These are phyloP conservation scores for Sideroxylon spinosum DNA, from an alignment of 179 eudicot genomes.

Conservation along the genomic window DNA sequence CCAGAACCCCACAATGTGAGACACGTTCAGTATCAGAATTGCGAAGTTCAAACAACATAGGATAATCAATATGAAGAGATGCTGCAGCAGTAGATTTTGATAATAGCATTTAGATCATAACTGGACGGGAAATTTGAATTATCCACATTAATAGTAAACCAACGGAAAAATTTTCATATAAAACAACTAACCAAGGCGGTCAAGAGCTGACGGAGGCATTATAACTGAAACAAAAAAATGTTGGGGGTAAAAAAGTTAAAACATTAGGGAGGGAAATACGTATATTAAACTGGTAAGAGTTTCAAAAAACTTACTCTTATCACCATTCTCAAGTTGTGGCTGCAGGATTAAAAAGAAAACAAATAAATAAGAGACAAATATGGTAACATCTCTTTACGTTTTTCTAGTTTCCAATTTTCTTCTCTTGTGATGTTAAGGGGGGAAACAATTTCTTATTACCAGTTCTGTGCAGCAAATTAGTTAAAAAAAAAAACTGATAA, in stretches of 20 bases:
- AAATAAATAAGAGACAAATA: slow-evolving; percentile 5
- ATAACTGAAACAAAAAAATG: slow-evolving; percentile 60
- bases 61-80: slow-evolving; percentile 80
- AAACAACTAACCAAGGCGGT: slow-evolving; percentile 78
- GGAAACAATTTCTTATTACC: neutral
- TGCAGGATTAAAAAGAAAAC: slow-evolving; percentile 33
- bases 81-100: slow-evolving; percentile 40
- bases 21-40: slow-evolving; percentile 63
- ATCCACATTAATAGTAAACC: too few relatives aligned
- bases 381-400: neutral
- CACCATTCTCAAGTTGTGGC: slow-evolving; percentile 91
- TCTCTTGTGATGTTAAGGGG: neutral
- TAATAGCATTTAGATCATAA: slow-evolving; percentile 11
- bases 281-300: neutral
- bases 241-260: neutral
- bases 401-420: neutral
- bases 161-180: neutral
- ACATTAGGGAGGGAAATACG: neutral
- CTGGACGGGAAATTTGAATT: too few relatives aligned
- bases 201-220: slow-evolving; percentile 98
- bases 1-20: slow-evolving; percentile 92
- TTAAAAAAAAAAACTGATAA: neutral
- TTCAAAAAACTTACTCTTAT: slow-evolving; percentile 60
- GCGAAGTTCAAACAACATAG: slow-evolving; percentile 76
- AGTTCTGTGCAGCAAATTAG: neutral